phyloP scores from a whole-genome alignment of 306 rosid species.

The Neltuma alba region DNA sequence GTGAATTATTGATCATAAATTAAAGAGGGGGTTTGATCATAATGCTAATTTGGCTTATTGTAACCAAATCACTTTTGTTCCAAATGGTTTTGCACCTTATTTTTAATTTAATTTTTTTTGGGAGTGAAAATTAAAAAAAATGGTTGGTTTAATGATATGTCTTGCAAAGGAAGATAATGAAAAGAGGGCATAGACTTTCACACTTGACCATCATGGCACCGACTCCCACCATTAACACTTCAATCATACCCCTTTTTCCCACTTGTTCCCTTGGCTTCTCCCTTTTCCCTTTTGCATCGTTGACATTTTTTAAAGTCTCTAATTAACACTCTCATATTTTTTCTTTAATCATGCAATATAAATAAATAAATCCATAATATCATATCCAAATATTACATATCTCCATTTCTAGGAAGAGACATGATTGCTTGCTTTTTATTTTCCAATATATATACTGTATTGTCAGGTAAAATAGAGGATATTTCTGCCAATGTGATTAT shows the following conservation, averaged over 20 bases:
- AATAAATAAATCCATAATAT: neutral
- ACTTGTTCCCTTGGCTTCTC: conserved; percentile 37
- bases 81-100: conserved; percentile 13
- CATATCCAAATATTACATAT: neutral
- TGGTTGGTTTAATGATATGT: conserved; percentile 35
- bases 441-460: neutral
- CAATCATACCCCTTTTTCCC: conserved; percentile 50
- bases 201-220: conserved; percentile 43
- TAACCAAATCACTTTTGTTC: conserved; percentile 33
- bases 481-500: too few relatives aligned
- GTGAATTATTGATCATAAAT: neutral
- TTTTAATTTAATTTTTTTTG: neutral
- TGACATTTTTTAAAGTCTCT: conserved; percentile 43
- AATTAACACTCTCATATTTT: conserved; percentile 27
- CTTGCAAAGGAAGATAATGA: conserved; percentile 40
- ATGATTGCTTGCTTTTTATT: neutral
- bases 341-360: conserved; percentile 1
- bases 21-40: conserved; percentile 18
- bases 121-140: neutral
- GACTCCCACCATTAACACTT: conserved; percentile 42
- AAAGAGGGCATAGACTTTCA: conserved; percentile 23
- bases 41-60: conserved; percentile 49
- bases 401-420: neutral
- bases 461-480: neutral
- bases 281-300: conserved; percentile 38